Conservation (phyloP, 1,139 yeast genomes). For the Spencermartinsiella ligniputridi region DNA sequence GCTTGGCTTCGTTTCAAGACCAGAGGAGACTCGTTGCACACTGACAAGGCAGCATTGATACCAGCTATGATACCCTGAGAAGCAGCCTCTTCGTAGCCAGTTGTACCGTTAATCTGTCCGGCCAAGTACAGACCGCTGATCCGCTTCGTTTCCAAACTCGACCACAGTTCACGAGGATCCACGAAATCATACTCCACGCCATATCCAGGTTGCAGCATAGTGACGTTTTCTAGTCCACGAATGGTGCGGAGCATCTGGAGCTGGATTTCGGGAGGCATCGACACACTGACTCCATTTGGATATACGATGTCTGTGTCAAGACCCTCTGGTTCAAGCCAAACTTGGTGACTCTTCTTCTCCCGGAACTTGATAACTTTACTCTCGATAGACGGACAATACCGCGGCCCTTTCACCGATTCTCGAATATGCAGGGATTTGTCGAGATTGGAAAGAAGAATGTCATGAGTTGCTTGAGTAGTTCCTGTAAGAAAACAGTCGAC, state of each 20-base stretch:
- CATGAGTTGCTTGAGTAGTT: constrained; percentile 74
- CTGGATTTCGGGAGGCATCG: constrained; percentile 95
- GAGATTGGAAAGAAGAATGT: constrained; percentile 61
- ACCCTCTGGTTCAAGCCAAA: constrained; percentile 98
- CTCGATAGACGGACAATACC: constrained; percentile 97
- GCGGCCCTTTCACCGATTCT: constrained; percentile 93
- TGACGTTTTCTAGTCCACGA: constrained; percentile 84
- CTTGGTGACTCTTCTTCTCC: constrained; percentile 67
- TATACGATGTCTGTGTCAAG: constrained; percentile 77
- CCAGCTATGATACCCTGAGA: constrained; percentile 97
- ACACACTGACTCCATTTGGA: constrained; percentile 94
- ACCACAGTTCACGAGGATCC: constrained; percentile 81
- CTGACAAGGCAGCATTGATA: constrained; percentile 71
- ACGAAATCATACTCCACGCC: constrained; percentile 98
- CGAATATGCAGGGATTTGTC: constrained; percentile 83
- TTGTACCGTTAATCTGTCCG: constrained; percentile 98
- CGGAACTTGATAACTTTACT: constrained; percentile 80
- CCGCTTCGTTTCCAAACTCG: constrained; percentile 75
- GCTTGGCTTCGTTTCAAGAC: constrained; percentile 73
- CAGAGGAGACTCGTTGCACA: constrained; percentile 44
- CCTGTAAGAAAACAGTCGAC: constrained; percentile 70
- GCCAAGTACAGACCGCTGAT: constrained; percentile 81
- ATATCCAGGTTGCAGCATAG: constrained; percentile 90
- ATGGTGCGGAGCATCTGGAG: constrained; percentile 66
- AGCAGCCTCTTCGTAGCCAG: constrained; percentile 99